Evolutionary conservation across 129 eudicot species (phyloP).

Genomic region (Smallanthus sonchifolius): DNA sequence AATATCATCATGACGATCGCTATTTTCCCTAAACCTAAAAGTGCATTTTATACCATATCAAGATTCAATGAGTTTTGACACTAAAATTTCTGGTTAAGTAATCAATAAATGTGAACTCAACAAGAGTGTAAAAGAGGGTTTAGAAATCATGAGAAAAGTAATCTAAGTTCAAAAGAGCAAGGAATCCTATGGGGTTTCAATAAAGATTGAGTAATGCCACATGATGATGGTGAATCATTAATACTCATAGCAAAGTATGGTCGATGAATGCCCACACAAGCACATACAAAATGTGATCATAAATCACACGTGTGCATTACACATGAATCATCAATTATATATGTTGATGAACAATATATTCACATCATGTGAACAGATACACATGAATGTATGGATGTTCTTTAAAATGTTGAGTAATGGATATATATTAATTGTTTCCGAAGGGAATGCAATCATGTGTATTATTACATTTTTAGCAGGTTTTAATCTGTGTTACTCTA

Average conservation of each 20-base stretch:
- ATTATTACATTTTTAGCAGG: not conserved
- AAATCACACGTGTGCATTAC: constrained; percentile 7
- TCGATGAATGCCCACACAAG: constrained; percentile 18
- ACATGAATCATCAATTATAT: not conserved
- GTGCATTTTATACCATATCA: not conserved
- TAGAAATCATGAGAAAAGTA: not conserved
- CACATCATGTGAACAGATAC: not conserved
- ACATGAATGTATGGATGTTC: not conserved
- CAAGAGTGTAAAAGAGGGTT: not conserved
- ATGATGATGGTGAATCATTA: constrained; percentile 19
- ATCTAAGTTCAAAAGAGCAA: constrained; percentile 12
- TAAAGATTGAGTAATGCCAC: not conserved
- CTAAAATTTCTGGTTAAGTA: not conserved
- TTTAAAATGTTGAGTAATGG: not conserved
- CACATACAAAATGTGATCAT: constrained; percentile 19
- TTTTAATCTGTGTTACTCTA: not conserved
- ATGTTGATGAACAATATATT: constrained; percentile 1
- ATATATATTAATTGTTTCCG: not conserved
- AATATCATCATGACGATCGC: too few relatives aligned
- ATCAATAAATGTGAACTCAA: not conserved
- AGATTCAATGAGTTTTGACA: not conserved
- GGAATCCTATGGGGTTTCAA: not conserved
- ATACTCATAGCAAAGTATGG: constrained; percentile 17
- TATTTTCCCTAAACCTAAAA: not conserved
- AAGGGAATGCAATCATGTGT: not conserved